Base-by-base conservation (phyloP, 257 asterid genomes). In the Solanum lignicaule region DNA sequence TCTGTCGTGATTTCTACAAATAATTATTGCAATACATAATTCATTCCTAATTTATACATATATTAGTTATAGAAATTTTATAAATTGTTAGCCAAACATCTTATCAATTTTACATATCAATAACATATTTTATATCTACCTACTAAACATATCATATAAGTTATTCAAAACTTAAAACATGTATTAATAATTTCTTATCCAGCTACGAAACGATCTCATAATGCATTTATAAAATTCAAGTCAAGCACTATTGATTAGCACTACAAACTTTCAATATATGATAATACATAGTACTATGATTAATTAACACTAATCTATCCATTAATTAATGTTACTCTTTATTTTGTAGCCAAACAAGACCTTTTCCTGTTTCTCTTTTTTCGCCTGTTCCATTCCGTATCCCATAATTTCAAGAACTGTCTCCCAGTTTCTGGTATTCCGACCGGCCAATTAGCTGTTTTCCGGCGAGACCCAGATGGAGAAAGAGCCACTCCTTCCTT, bases 401-500 rank as follows among this genome's bases (percentile, higher is more conserved):
- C 38, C 39, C 14, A 20, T 31, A 10, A 41, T 41, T 38, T 78
- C 36, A 78, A 78, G 65, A 46, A 79, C 85, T 27, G 36, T 38
- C 86, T 29, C 62, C 85, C 65, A 31, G n/a, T 85, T 87, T 46
- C 84, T 66, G 72, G 87, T 88, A 87, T 83, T 52, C 85, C 88
- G 85, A 68, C 71, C 58, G 52, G 32, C 58, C 55, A 46, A 83
- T 55, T 68, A 68, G 62, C n/a, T 20, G 75, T 73, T 86, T 82
- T 62, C 90, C 86, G 72, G 86, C 81, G 4, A 89, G 10, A n/a
- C n/a, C 78, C 83, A 79, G 4, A 96, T 96, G 98, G 96, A 95
- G 29, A 94, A 84, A 32, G 98, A 96, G 86, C 98, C 99, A 31
- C 97, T 96, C 85, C 96, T 96, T 69, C 90, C 95, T 11, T 88